A percentile compares a stretch with the other conserved stretches of the same genome.
These are phyloP conservation scores for Neoboletus magnificus DNA, from an alignment of 768 basidiomycete genomes.

Conservation along the genomic window DNA sequence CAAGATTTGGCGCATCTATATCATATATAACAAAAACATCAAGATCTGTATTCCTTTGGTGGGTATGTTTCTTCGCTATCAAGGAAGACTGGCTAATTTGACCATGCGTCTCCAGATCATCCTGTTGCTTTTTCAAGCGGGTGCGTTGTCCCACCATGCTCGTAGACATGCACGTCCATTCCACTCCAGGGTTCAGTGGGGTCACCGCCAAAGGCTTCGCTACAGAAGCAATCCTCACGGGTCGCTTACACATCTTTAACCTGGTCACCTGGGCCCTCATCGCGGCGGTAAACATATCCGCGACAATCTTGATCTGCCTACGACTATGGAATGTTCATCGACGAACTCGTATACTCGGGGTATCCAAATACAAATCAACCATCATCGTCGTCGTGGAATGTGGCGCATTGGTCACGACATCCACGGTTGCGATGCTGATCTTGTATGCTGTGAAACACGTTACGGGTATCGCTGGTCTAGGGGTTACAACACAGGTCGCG, in stretches of 20 bases:
- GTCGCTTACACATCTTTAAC: neutral
- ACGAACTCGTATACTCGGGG: neutral
- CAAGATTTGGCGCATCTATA: conserved; percentile 25
- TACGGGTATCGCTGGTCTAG: conserved; percentile 12
- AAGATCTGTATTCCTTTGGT: conserved; percentile 20
- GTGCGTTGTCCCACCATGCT: conserved; percentile 1
- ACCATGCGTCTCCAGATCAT: conserved; percentile 1
- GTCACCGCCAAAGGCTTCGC: conserved; percentile 10
- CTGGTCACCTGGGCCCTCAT: conserved; percentile 17
- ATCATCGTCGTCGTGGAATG: conserved; percentile 21
- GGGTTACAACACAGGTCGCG: conserved; percentile 18
- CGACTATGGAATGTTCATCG: conserved; percentile 15
- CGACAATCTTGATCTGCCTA: conserved; percentile 16
- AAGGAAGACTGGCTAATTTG: neutral
- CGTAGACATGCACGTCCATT: neutral
- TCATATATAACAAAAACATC: conserved; percentile 13
- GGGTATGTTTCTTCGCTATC: conserved; percentile 6
- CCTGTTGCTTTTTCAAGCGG: conserved; percentile 13
- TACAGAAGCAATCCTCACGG: neutral
- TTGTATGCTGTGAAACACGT: conserved; percentile 3
- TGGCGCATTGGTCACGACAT: conserved; percentile 18
- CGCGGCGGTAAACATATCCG: conserved; percentile 13
- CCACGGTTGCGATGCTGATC: conserved; percentile 13
- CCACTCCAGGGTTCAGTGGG: conserved; percentile 5
- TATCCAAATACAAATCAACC: conserved; percentile 17